Percentiles rank a stretch among this genome's conserved stretches.
phyloP scores from a whole-genome alignment of 202 grass and related monocot species.

The Zoysia matrella region DNA sequence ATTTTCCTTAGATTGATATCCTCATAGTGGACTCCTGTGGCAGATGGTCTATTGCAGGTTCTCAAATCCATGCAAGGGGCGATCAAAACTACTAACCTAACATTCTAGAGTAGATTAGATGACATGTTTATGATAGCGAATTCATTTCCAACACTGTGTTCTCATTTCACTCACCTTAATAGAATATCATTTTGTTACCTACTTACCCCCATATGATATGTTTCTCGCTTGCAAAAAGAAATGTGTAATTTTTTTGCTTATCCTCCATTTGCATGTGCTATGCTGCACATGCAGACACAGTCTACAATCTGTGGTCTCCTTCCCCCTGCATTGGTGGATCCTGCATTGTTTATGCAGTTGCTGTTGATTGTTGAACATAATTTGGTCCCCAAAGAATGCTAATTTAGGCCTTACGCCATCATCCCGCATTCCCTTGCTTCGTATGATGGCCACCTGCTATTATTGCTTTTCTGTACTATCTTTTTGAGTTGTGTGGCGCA shows the following conservation, averaged over 20 bases:
- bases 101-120: slow-evolving; percentile 43
- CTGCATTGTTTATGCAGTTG: slow-evolving; percentile 21
- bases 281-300: slow-evolving; percentile 17
- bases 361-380: slow-evolving; percentile 47
- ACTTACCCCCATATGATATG: neutral
- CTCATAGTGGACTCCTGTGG: slow-evolving; percentile 11
- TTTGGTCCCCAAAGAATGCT: slow-evolving; percentile 42
- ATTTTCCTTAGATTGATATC: slow-evolving; percentile 29
- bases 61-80: slow-evolving; percentile 14
- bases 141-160: slow-evolving; percentile 20
- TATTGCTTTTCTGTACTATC: neutral
- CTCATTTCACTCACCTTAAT: neutral
- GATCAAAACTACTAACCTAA: slow-evolving; percentile 30
- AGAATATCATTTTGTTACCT: neutral
- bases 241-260: neutral
- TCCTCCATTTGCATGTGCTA: slow-evolving; percentile 9
- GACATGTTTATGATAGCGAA: slow-evolving; percentile 29
- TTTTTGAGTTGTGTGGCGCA: slow-evolving; percentile 45
- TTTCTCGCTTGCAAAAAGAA: neutral
- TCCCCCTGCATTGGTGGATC: neutral
- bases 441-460: slow-evolving; percentile 17
- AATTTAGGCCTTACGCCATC: slow-evolving; percentile 35
- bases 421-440: slow-evolving; percentile 19
- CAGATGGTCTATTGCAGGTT: slow-evolving; percentile 28
- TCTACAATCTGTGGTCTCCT: neutral